Evolutionary conservation across 2,329 filamentous ascomycete genomes (phyloP), one percentile per base, ranked within the genome.

Genomic region (Polytolypa hystricis): DNA sequence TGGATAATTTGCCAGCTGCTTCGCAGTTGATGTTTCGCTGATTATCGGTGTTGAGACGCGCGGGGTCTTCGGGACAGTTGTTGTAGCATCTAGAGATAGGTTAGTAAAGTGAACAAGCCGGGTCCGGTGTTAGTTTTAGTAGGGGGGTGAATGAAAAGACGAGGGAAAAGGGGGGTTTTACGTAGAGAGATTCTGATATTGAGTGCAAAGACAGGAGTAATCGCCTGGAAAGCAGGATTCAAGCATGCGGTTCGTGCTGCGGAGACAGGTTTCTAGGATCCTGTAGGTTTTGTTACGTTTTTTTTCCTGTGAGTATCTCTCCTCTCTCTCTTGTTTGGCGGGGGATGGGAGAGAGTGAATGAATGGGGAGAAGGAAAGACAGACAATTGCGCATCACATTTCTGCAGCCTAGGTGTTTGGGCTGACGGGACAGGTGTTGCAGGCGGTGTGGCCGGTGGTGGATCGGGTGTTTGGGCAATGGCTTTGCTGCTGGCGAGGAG

Each of bases 161-260:
- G 17, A 26, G 11, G 16, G 21, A 17, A 11, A n/a, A n/a, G 21
- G 20, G 35, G 19, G 30, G 15, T 28, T 17, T 9, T 51, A 69
- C 67, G 66, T 71, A 45, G 71, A 47, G 23, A 74, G 60, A 36
- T 70, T 64, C 25, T 52, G 66, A 54, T 69, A 72, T 47, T 71
- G 65, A 33, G 65, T 59, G 57, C 75, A 80, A 19, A 77, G 61
- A 57, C 76, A 79, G 47, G 61, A 56, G 58, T 64, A 73, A 56
- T 74, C 69, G 43, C 66, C 68, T 27, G 48, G 37, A 20, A 43
- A 47, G 56, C 71, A 74, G 30, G 46, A 47, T 12, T 59, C 43
- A 48, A 71, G 55, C 38, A 62, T 60, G 6, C 54, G 49, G 42
- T 64, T 45, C 48, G 61, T 59, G 39, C 58, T 55, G 5, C 44